Evolutionary conservation across 257 asterid genomes (phyloP), one percentile per base, ranked within the genome.

Genomic region (Solanum virginianum): DNA sequence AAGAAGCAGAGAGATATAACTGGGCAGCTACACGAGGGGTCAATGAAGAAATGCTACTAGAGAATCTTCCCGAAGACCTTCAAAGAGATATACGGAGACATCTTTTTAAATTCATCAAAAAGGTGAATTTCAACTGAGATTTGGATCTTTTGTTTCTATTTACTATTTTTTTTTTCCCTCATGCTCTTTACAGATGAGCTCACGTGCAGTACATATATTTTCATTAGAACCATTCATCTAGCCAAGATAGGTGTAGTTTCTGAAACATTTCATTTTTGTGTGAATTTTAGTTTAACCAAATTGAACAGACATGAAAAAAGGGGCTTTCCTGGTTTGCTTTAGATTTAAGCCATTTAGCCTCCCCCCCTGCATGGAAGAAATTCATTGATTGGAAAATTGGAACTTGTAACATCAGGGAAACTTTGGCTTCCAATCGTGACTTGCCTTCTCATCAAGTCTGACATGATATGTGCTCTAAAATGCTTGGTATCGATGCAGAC

Each of bases 1-100:
- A 92, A 85, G 93, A 89, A 80, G 93, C 98, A 14, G 99, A 96
- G 84, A 92, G 97, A 24, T 96, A 91, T 82, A 89, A 83, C 72
- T 96, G 99, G 99, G 97, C 99, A 51, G 98, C 99, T 63, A 94
- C 98, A 12, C 86, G 96, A 85, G 99, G 99, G 36, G 98, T 96
- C 70, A 93, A 95, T 56, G 99, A 96, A 87, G 98, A 91, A 86
- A 88, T 80, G 91, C 88, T 96, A 17, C 87, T 96, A 93, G 98
- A 95, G 90, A 91, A 95, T 86, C 93, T 96, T 29, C 99, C 98
- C 15, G 99, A 95, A 91, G 98, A 96, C 86, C 95, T 96, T 82
- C 98, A 94, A 88, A 90, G 96, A 87, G 97, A 90, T 56, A 95
- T 96, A 81, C 86, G 99, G 83, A 92, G 97, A 20, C 98, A 96